Evolutionary conservation across 225 moss, liverwort and hornwort species (phyloP), one percentile per base, ranked within the genome.

Genomic region (Physcomitrium patens): DNA sequence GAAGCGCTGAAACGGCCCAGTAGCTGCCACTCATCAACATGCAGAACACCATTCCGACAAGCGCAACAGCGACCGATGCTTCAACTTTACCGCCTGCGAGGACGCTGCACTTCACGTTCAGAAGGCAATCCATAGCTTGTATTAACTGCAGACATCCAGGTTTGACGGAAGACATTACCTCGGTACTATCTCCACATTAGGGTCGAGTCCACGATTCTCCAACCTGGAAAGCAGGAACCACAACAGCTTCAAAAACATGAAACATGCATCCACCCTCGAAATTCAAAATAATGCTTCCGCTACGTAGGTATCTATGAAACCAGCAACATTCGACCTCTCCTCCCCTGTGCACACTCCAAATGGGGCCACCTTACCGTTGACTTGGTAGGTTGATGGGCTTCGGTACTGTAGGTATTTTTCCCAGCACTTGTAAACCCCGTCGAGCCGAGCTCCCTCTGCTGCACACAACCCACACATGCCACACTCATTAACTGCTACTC

Each of bases 191-290:
- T 93, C 93, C 69, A 99, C 99, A 78, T 91, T 99, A 47, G 95
- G 94, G 89, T 99, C 99, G 47, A 95, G 82, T 74, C 99, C 99
- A 28, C 95, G 93, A 89, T 99, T 99, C 90, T 99, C 99, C 91
- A 95, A 89, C 88, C 97, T 97, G 90, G 15, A 80, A 72, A 63
- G 27, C 9, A 64, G 12, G 8, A 12, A 17, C 45, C 75, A 55
- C 0, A 12, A 60, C 65, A 44, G 51, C 53, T 45, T 79, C 51
- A 83, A 45, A n/a, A 46, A 18, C 27, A 11, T 8, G 24, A 44
- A 60, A 19, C 3, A 49, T 12, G 13, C 48, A 15, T n/a, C 41
- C 42, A 42, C n/a, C 15, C 28, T 47, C 80, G 5, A 0, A 65
- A 17, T 45, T 66, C 66, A 11, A 7, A 22, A 7, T 8, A 28